Evolutionary conservation across 1,139 yeast genomes (phyloP).

Genomic region (Pichia sp.): DNA sequence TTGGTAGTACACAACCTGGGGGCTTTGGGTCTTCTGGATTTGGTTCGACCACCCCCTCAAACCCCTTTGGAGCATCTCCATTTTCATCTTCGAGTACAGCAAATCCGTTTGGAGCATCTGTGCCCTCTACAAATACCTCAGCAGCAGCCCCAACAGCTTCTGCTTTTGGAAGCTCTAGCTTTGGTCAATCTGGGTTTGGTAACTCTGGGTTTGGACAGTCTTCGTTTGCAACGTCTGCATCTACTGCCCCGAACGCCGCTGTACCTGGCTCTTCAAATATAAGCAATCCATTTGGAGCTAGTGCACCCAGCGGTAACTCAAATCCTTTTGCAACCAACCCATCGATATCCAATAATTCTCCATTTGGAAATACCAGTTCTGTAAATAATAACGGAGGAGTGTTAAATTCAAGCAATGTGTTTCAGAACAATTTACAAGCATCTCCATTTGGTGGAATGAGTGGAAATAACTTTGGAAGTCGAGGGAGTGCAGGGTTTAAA

Average conservation of each 20-base stretch:
- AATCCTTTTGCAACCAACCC: slow-evolving; percentile 16
- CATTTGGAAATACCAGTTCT: slow-evolving; percentile 6
- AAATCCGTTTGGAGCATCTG: slow-evolving; percentile 11
- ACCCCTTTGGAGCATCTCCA: slow-evolving; percentile 18
- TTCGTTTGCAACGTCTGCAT: background rate
- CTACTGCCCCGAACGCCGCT: background rate
- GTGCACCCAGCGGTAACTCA: slow-evolving; percentile 14
- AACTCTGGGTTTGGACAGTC: slow-evolving; percentile 10
- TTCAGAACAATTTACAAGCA: slow-evolving; percentile 2
- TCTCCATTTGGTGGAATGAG: slow-evolving; percentile 15
- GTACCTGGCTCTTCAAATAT: background rate
- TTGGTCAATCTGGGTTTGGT: slow-evolving; percentile 9
- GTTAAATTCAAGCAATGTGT: background rate
- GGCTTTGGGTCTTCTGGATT: slow-evolving; percentile 10
- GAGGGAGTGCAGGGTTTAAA: slow-evolving; percentile 4
- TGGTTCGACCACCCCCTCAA: slow-evolving; percentile 3
- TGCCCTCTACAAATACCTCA: background rate
- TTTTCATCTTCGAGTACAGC: slow-evolving; percentile 4
- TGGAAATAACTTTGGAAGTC: background rate
- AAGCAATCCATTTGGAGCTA: background rate
- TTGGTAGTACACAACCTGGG: background rate
- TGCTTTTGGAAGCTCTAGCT: slow-evolving; percentile 14
- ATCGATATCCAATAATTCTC: background rate
- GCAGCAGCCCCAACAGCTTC: slow-evolving; percentile 13
- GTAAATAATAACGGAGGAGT: background rate